Base-by-base conservation (phyloP, 805 yeast genomes). In the Torulaspora indica region DNA sequence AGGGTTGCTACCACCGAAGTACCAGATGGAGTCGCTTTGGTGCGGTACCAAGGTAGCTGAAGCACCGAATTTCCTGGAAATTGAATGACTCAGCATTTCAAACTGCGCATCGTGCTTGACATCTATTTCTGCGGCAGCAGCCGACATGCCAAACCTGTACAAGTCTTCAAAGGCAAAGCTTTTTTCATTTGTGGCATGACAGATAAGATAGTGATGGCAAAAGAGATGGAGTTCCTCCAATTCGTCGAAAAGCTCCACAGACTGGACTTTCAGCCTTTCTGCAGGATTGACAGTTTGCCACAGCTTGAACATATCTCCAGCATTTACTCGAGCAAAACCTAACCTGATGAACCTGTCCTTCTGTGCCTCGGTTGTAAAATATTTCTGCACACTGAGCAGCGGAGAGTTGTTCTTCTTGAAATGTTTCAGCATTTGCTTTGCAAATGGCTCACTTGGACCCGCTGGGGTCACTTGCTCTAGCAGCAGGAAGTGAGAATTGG, bases 151-250 rank as follows among this genome's bases (percentile, higher is more conserved):
- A 17, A 50, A 46, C 34, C 28, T 37, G 29, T 48, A 46, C n/a
- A 17, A 28, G 15, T 40, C 18, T 6, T 17, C 22, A 38, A 50
- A 53, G 15, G 23, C 8, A 42, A 53, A 57, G 2, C 24, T 38
- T 2, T 27, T 9, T 12, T 54, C 52, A 52, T 75, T 78, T 0
- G 81, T 72, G 2, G 87, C 87, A 61, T 82, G 89, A 2, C 81
- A 68, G 31, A 82, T 69, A 29, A 80, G 68, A 56, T 85, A 86
- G 59, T 85, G 93, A 54, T 84, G 91, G 45, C 86, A 77, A 56
- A 83, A 85, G 10, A 82, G 57, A 23, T 80, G 73, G 50, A 85
- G 85, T 61, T 85, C 95, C 64, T 85, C 95, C 78, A 85, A 76
- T 64, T 86, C 95, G 60, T 86, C 95, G 62, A 85, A 86, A 3